These are phyloP conservation scores for Aspergillus egyptiacus DNA, from an alignment of 495 filamentous ascomycete species.

Conservation along the genomic window DNA sequence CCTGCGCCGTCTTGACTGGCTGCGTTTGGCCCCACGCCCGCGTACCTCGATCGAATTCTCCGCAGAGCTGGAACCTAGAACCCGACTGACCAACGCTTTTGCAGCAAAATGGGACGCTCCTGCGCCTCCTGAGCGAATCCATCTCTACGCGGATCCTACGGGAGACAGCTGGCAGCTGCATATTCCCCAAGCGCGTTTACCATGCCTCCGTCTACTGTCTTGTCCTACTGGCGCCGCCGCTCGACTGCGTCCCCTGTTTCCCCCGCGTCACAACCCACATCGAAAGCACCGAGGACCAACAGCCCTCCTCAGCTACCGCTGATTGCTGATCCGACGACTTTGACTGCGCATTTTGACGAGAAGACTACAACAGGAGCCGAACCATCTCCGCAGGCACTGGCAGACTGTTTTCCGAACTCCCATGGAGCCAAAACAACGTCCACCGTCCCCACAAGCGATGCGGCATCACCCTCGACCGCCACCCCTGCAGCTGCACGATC, in stretches of 20 bases:
- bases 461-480: slow-evolving; percentile 29
- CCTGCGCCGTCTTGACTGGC: slow-evolving; percentile 1
- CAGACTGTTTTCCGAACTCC: slow-evolving; percentile 21
- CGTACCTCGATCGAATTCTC: slow-evolving; percentile 9
- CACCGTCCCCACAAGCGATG: slow-evolving; percentile 19
- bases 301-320: slow-evolving; percentile 32
- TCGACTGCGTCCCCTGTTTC: slow-evolving; percentile 32
- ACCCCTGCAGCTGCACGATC: slow-evolving; percentile 27
- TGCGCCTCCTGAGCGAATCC: slow-evolving; percentile 11
- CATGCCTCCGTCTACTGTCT: slow-evolving; percentile 43
- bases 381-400: slow-evolving; percentile 14
- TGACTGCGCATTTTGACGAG: slow-evolving; percentile 22
- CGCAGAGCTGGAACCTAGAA: slow-evolving; percentile 4
- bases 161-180: slow-evolving; percentile 10
- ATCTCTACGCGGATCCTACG: background rate
- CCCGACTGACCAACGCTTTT: slow-evolving; percentile 4
- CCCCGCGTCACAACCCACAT: slow-evolving; percentile 21
- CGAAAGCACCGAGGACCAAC: slow-evolving; percentile 22
- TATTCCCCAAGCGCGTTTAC: slow-evolving; percentile 14
- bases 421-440: slow-evolving; percentile 25
- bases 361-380: slow-evolving; percentile 9
- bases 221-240: slow-evolving; percentile 46
- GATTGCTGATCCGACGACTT: slow-evolving; percentile 26
- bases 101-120: slow-evolving; percentile 4
- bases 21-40: slow-evolving; percentile 11